A percentile compares a stretch with the other conserved stretches of the same genome.
phyloP scores from a whole-genome alignment of 345 rosid genomes.

The Turritis glabra region DNA sequence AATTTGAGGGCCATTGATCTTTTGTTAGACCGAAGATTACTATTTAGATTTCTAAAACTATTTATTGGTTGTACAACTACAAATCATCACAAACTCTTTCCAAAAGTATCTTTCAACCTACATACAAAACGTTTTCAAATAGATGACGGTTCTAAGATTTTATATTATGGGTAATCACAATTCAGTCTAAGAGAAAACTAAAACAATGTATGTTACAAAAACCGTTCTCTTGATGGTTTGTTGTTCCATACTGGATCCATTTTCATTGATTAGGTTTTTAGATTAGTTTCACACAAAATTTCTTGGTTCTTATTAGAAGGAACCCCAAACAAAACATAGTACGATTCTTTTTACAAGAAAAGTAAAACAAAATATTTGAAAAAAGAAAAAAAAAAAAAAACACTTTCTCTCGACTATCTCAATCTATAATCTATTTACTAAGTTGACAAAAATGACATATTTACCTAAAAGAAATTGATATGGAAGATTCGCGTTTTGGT shows the following conservation, averaged over 20 bases:
- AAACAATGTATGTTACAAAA: neutral
- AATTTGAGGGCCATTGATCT: neutral
- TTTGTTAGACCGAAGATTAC: neutral
- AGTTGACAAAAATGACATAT: neutral
- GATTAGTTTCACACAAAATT: neutral
- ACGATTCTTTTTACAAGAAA: too few species aligned
- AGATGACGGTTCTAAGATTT: neutral
- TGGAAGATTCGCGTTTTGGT: constrained; percentile 27
- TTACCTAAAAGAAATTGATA: constrained; percentile 6
- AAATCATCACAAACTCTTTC: neutral
- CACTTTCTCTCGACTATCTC: neutral
- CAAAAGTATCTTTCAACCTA: neutral
- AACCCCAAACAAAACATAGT: neutral
- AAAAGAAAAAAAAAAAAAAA: neutral
- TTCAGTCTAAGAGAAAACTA: neutral
- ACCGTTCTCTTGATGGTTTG: constrained; percentile 2
- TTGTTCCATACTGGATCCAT: neutral
- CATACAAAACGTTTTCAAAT: neutral
- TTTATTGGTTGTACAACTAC: neutral
- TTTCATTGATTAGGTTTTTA: neutral
- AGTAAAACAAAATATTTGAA: neutral
- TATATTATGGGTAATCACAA: neutral
- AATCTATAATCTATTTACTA: neutral
- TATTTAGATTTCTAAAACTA: neutral
- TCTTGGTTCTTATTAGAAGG: neutral